Base-by-base conservation (phyloP, 176 grass and related monocot genomes). In the Panicum miliaceum region DNA sequence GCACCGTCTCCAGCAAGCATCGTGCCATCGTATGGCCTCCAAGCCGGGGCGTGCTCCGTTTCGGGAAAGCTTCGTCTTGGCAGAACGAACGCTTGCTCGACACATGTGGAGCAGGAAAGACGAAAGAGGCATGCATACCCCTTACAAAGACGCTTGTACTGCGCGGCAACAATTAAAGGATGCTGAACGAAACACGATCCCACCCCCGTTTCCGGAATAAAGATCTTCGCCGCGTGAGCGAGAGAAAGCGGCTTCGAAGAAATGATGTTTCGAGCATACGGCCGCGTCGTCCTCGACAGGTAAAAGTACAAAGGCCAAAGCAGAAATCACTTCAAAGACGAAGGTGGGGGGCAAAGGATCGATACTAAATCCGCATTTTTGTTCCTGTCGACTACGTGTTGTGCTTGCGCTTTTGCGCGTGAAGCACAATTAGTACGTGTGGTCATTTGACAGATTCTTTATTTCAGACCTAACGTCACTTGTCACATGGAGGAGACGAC, bases 291-390 rank as follows among this genome's bases (percentile, higher is more conserved):
- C 34, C 3, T 37, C 63, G 29, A 50, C 10, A 51, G 13, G 40
- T 48, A 60, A 78, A 85, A 51, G 75, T 69, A n/a, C 56, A 69
- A 60, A 41, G 63, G 43, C 22, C 15, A 68, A 76, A 58, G 63
- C 37, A 60, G 45, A 12, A 8, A 50, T 60, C 59, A 3, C 52
- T 26, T 20, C 59, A 40, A 65, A 41, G 35, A 45, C 42, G 11
- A 88, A 88, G 71, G 72, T 2, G 34, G 67, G 66, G 34, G 25
- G 36, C 25, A 65, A 64, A 70, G 52, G 23, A 88, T 82, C 41
- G 41, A 77, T 82, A 16, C 71, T 82, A 76, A 69, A 76, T 76
- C 40, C 56, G 38, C 62, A 35, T 86, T 74, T 77, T 78, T 73
- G 50, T 78, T 35, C 16, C 35, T 46, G 25, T 46, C 69, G 34